Conservation (phyloP, 2,329 filamentous ascomycete species). For the Diaporthe velutina region DNA sequence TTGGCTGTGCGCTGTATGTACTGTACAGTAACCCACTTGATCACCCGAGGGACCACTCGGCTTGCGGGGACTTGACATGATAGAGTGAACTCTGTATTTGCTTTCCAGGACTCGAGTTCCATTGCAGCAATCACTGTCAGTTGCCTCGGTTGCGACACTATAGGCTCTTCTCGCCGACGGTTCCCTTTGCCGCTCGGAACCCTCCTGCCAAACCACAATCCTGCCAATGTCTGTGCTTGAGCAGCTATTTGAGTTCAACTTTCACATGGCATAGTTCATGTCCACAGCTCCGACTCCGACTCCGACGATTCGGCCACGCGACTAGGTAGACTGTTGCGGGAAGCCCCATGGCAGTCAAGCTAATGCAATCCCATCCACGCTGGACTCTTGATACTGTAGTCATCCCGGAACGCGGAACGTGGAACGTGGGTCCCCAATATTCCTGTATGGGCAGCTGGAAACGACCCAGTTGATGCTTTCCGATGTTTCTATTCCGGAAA, state of each 20-base stretch:
- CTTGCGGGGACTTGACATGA: background rate
- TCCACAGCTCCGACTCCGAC: background rate
- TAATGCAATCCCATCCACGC: background rate
- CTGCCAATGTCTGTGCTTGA: background rate
- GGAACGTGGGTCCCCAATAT: background rate
- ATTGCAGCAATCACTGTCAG: conserved; percentile 5
- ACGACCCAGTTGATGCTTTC: background rate
- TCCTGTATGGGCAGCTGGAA: background rate
- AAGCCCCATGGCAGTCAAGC: background rate
- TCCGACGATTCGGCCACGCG: background rate
- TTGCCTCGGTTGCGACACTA: conserved; percentile 4
- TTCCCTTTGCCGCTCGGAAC: background rate
- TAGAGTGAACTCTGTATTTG: background rate
- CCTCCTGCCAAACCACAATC: background rate
- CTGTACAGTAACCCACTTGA: too few species aligned
- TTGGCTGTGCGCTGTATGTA: too few species aligned
- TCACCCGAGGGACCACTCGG: background rate
- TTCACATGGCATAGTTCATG: background rate
- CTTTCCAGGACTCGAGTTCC: background rate
- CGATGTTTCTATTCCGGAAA: background rate
- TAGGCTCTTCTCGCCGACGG: conserved; percentile 15
- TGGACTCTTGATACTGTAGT: conserved; percentile 3
- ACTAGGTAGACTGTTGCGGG: conserved; percentile 12
- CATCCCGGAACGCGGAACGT: too few species aligned
- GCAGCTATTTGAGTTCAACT: background rate